Evolutionary conservation across 2,329 filamentous ascomycete species (phyloP).

Genomic region (Diaporthe velutina): DNA sequence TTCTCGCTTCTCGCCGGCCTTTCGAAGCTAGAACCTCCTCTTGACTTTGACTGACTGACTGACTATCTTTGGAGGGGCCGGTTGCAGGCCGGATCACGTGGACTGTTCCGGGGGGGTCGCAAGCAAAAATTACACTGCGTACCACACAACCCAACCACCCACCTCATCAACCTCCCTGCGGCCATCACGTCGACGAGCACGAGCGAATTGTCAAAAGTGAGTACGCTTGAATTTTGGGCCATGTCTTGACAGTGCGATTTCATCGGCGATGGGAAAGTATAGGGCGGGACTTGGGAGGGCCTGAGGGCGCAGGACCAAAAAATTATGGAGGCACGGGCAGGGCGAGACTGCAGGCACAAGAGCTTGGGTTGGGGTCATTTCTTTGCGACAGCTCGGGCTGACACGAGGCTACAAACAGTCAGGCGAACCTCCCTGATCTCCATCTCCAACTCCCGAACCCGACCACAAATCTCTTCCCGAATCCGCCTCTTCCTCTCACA

Average conservation of each 20-base stretch:
- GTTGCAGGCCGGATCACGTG: constrained; percentile 37
- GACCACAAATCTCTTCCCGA: too few species aligned
- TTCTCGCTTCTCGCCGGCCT: constrained; percentile 8
- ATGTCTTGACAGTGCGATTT: constrained; percentile 21
- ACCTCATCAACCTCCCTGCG: constrained; percentile 31
- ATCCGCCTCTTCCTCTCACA: constrained; percentile 35
- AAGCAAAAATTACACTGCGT: constrained; percentile 33
- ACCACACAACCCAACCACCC: constrained; percentile 27
- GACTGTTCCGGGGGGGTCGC: constrained; percentile 27
- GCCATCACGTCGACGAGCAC: constrained; percentile 38
- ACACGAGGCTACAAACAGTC: constrained; percentile 38
- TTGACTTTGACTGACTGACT: neutral
- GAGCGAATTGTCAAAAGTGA: constrained; percentile 37
- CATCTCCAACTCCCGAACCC: constrained; percentile 37
- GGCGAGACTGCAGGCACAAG: constrained; percentile 28
- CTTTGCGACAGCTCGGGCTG: constrained; percentile 35
- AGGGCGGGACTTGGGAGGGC: neutral
- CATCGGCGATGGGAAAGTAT: constrained; percentile 4
- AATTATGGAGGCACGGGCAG: constrained; percentile 21
- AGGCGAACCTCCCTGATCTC: constrained; percentile 37
- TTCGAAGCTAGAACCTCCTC: constrained; percentile 13
- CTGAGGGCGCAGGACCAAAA: constrained; percentile 10
- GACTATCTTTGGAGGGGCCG: constrained; percentile 13
- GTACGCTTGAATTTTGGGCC: constrained; percentile 32
- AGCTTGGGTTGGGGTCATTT: constrained; percentile 30